Evolutionary conservation across 2,329 filamentous ascomycete species (phyloP).

Genomic region (Fusarium newnesense): DNA sequence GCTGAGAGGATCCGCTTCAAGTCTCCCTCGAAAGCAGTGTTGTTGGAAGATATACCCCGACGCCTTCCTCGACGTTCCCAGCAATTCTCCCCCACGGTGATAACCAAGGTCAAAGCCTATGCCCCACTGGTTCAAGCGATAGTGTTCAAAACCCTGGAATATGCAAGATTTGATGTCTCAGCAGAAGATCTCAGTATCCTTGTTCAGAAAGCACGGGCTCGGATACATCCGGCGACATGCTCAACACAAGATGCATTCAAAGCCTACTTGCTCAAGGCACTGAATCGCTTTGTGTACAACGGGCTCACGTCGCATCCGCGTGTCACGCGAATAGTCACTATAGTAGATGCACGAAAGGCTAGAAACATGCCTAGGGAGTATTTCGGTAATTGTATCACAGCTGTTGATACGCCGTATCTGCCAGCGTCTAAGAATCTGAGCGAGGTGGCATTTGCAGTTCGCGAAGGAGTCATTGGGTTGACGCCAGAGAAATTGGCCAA

Average conservation of each 20-base stretch:
- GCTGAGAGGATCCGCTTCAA: not conserved
- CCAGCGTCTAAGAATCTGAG: not conserved
- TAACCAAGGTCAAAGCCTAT: not conserved
- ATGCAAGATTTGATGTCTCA: not conserved
- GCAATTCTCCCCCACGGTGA: not conserved
- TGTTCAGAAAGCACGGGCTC: not conserved
- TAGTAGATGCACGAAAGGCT: not conserved
- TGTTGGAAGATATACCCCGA: not conserved
- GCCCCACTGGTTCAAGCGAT: not conserved
- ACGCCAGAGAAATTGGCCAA: not conserved
- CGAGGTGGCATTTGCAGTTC: not conserved
- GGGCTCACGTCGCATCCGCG: not conserved
- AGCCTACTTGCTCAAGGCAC: not conserved
- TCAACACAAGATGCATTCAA: not conserved
- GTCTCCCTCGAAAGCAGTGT: not conserved
- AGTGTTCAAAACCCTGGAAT: not conserved
- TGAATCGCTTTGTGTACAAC: not conserved
- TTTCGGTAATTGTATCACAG: not conserved
- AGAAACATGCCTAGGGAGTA: not conserved
- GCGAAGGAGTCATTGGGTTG: not conserved
- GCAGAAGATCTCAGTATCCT: not conserved
- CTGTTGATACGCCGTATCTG: not conserved
- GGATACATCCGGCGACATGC: not conserved
- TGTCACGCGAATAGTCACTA: not conserved
- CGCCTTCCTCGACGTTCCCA: not conserved